phyloP scores from a whole-genome alignment of 73 alveolate genomes.

The Tetrahymena malaccensis region DNA sequence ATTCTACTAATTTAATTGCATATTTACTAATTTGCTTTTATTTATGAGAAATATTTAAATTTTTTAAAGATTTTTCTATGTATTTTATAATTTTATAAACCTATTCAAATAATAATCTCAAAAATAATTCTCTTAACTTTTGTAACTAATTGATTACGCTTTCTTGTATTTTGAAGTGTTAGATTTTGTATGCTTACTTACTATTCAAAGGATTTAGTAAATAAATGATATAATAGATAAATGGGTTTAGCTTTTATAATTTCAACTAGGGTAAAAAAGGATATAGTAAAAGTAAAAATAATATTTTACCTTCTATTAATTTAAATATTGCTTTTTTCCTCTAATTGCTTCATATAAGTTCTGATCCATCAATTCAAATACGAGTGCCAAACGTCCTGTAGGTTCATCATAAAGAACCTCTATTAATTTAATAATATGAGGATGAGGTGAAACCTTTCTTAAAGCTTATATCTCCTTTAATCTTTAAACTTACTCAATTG shows the following conservation, averaged over 20 bases:
- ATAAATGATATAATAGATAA: background rate
- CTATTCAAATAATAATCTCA: background rate
- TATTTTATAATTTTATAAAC: no score
- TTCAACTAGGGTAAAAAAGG: background rate
- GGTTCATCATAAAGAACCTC: slow-evolving; percentile 95
- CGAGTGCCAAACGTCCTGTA: slow-evolving; percentile 97
- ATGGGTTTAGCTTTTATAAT: background rate
- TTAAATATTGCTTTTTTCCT: slow-evolving; percentile 23
- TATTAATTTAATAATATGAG: slow-evolving; percentile 89
- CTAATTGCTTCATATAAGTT: slow-evolving; percentile 93
- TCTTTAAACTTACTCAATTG: slow-evolving; percentile 73
- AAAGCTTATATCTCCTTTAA: slow-evolving; percentile 73
- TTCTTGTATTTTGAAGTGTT: background rate
- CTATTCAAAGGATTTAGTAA: background rate
- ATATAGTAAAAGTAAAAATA: no score
- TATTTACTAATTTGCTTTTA: no score
- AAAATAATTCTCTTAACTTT: background rate
- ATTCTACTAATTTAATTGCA: background rate
- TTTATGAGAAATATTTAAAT: no score
- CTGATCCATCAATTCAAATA: slow-evolving; percentile 98
- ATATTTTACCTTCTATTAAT: slow-evolving; percentile 6
- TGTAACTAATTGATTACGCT: background rate
- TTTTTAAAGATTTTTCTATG: no score
- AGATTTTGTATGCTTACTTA: background rate
- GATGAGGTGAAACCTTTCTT: slow-evolving; percentile 91